Evolutionary conservation across 495 filamentous ascomycete genomes (phyloP).

Genomic region (Arthonia radiata): DNA sequence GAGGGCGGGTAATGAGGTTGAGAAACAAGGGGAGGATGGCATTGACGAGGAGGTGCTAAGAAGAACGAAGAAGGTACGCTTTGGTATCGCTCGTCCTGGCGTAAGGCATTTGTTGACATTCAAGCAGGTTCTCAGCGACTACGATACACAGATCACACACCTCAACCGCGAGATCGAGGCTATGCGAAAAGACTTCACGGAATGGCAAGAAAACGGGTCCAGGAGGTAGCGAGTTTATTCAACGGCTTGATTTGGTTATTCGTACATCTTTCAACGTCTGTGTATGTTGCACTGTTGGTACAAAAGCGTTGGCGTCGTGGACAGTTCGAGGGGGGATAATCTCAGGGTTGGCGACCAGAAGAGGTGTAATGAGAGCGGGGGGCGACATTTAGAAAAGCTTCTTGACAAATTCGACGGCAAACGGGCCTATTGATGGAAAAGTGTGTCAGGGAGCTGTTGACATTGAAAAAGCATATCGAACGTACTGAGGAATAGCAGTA

Average conservation of each 20-base stretch:
- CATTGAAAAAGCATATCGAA: background rate
- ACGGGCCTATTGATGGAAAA: background rate
- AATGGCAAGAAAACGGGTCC: background rate
- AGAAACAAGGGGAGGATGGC: slow-evolving; percentile 24
- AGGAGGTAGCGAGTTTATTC: background rate
- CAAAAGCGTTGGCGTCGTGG: background rate
- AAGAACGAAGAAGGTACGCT: slow-evolving; percentile 60
- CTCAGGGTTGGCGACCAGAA: too few relatives aligned
- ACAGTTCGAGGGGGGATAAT: background rate
- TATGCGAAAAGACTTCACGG: background rate
- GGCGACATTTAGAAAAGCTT: background rate
- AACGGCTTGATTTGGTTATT: background rate
- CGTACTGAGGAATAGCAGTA: background rate
- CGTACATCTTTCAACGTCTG: background rate
- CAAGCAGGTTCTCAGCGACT: slow-evolving; percentile 62
- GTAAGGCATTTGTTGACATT: slow-evolving; percentile 7
- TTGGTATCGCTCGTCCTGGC: background rate
- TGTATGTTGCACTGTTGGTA: background rate
- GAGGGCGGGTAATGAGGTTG: slow-evolving; percentile 25
- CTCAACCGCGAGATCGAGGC: slow-evolving; percentile 46
- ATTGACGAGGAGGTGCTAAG: slow-evolving; percentile 57
- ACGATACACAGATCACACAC: slow-evolving; percentile 66
- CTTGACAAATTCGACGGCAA: background rate
- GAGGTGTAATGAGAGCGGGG: too few relatives aligned
- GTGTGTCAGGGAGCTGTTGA: background rate